Conservation (phyloP, 225 moss, liverwort and hornwort genomes). For the Straminergon stramineum region DNA sequence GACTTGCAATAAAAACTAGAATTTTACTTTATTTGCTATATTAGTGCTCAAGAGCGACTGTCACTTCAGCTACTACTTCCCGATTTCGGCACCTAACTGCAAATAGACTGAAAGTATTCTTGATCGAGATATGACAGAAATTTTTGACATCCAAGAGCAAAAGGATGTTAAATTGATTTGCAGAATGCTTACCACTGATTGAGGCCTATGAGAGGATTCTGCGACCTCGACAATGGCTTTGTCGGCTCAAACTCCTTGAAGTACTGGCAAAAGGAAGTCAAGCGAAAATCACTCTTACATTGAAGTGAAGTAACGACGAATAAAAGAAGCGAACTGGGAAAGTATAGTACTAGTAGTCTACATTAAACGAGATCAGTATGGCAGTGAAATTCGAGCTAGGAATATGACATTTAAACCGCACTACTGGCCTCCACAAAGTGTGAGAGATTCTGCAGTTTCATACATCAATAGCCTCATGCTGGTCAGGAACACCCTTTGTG, state of each 20-base stretch:
- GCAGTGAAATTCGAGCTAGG: not conserved
- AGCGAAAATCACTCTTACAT: slow-evolving; percentile 2
- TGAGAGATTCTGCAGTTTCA: not conserved
- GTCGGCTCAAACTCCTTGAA: slow-evolving; percentile 56
- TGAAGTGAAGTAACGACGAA: not conserved
- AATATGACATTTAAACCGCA: not conserved
- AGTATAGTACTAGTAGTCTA: not conserved
- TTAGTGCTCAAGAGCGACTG: not conserved
- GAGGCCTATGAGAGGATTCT: slow-evolving; percentile 54
- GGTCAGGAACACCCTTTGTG: slow-evolving; percentile 71
- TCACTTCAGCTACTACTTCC: not conserved
- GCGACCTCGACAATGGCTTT: slow-evolving; percentile 16
- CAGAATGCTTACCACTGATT: slow-evolving; percentile 62
- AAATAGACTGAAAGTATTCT: not conserved
- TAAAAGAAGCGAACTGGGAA: not conserved
- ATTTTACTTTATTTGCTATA: not conserved
- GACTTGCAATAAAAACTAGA: not conserved
- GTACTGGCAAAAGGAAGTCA: slow-evolving; percentile 44
- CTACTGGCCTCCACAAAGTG: not conserved
- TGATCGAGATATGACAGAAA: not conserved
- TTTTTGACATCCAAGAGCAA: not conserved
- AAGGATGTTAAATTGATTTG: not conserved
- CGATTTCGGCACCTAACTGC: not conserved
- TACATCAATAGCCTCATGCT: slow-evolving; percentile 94
- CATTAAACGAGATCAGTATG: not conserved